Evolutionary conservation across 352 stramenopile genomes (phyloP), one percentile per base, ranked within the genome.

Genomic region (Phytophthora tubulina): DNA sequence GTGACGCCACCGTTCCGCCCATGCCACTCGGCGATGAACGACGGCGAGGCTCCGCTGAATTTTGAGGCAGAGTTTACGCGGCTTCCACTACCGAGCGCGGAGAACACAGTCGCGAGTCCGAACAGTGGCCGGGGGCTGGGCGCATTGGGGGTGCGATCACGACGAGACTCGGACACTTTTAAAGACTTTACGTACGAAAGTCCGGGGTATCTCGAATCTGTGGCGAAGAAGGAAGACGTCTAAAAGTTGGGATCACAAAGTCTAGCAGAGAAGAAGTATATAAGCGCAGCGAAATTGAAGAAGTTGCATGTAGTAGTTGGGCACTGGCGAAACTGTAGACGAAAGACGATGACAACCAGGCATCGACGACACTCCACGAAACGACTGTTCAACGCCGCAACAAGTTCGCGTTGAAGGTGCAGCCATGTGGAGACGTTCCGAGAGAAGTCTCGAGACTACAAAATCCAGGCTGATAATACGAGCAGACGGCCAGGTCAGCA

Each of bases 11-110:
- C 86, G 7, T 94, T 96, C 73, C 85, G 84, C 27, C 89, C 89
- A 27, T 96, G 90, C 51, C 80, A 88, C 60, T 86, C 86, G 35
- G 79, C 81, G 8, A 89, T 91, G 74, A 89, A 85, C 56, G 80
- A 92, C 35, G 82, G 79, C 30, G 87, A 97, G 55, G 84, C 85
- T 32, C 85, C 86, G 17, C 57, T 93, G 31, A 96, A 96, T 73
- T 96, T 96, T 52, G 90, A 96, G 71, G 81, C 83, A 36, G 85
- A 95, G 65, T 96, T 96, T 58, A 96, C 88, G 48, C 80, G 88
- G 13, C 66, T 96, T n/a, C 90, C 90, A n/a, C 67, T 95, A 17
- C 88, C 88, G 0, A 95, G 88, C 31, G 73, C 78, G 3, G 88
- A 95, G n/a, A 76, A 69, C 17, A 49, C 75, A 1, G 75, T 66